phyloP scores from a whole-genome alignment of 2,329 filamentous ascomycete genomes.

The Fusarium longipes region DNA sequence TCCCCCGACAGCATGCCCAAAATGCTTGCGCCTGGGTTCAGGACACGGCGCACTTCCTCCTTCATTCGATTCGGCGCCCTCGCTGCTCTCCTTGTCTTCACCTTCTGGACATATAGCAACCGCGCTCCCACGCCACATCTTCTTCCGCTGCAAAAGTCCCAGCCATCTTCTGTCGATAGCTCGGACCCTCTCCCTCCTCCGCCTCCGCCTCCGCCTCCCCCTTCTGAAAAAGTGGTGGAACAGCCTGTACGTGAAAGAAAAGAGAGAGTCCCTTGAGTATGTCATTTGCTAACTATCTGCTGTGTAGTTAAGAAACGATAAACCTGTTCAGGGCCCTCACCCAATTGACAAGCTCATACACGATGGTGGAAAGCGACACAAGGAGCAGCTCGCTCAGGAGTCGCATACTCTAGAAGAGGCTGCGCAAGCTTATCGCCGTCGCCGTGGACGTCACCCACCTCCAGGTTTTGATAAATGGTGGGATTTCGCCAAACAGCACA shows the following conservation, averaged over 20 bases:
- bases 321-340: constrained; percentile 48
- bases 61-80: constrained; percentile 56
- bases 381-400: constrained; percentile 55
- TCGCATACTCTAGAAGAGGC: constrained; percentile 65
- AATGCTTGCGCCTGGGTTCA: constrained; percentile 56
- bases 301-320: constrained; percentile 2
- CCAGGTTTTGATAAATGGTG: constrained; percentile 72
- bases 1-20: constrained; percentile 41
- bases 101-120: constrained; percentile 47
- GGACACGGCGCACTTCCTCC: constrained; percentile 57
- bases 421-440: constrained; percentile 67
- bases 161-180: background rate
- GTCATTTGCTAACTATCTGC: constrained; percentile 9
- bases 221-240: background rate
- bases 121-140: constrained; percentile 24
- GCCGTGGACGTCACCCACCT: constrained; percentile 70
- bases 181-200: background rate
- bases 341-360: constrained; percentile 66
- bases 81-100: constrained; percentile 51
- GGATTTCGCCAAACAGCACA: constrained; percentile 62
- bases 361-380: constrained; percentile 56
- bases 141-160: constrained; percentile 17
- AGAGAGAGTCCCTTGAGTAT: background rate
- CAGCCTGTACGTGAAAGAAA: constrained; percentile 14
- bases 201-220: too few relatives aligned